Base-by-base conservation (phyloP, 306 rosid species). In the Ammopiptanthus mongolicus region DNA sequence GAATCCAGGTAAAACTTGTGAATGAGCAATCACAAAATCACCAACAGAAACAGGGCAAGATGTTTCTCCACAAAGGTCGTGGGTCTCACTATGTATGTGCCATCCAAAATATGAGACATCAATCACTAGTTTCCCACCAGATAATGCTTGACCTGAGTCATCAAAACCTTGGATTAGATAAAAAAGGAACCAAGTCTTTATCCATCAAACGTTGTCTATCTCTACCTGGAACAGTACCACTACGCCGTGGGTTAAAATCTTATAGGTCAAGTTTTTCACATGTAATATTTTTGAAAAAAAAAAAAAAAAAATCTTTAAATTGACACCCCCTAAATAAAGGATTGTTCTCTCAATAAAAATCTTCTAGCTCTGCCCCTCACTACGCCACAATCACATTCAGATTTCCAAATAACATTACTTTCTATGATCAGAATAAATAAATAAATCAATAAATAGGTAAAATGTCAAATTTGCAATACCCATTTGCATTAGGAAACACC, bases 91-190 rank as follows among this genome's bases (percentile, higher is more conserved):
- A 82, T 91, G 82, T 65, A 94, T 78, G 81, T 88, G 88, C 88
- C 90, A 84, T 57, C 97, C 97, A 37, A 91, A 91, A 79, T 86
- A 87, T 0, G 97, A 88, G 59, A 90, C 96, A 2, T 91, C 98
- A 39, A 94, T 85, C 69, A 80, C 88, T 67, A 94, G 51, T 60
- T 87, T 90, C 69, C 98, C 98, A 73, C 86, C 96, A 52, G 88
- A 62, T 53, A 94, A 83, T 14, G 80, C 78, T 66, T 83, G 70
- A 75, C 82, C 98, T 94, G 84, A 12, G 46, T 52, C 67, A 68
- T 55, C 25, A 80, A 75, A 75, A 8, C 19, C 41, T 15, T 9
- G 41, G 65, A 52, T 70, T 65, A 75, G 76, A 75, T 29, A 70
- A 64, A 62, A 75, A 23, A 28, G 37, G 22, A 5, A 29, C 37